Conservation (phyloP, 176 grass and related monocot genomes). For the Areca catechu region DNA sequence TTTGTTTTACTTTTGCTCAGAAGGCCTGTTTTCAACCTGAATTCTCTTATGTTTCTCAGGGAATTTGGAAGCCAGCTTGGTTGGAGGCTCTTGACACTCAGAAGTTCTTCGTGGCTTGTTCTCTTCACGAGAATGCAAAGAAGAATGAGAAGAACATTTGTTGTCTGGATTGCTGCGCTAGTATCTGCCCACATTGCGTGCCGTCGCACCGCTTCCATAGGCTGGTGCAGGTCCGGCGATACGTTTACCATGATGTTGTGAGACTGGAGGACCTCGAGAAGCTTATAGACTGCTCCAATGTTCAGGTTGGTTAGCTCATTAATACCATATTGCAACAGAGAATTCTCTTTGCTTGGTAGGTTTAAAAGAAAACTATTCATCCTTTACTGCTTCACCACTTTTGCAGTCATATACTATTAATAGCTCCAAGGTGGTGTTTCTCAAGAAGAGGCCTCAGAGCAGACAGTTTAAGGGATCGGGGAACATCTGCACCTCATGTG, state of each 20-base stretch:
- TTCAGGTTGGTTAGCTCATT: constrained; percentile 52
- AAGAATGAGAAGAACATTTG: constrained; percentile 98
- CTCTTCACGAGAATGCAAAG: constrained; percentile 68
- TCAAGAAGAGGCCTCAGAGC: constrained; percentile 95
- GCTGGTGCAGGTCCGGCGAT: constrained; percentile 78
- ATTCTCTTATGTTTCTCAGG: constrained; percentile 26
- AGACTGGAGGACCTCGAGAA: constrained; percentile 91
- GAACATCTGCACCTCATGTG: constrained; percentile 89
- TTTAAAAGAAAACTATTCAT: too few relatives aligned
- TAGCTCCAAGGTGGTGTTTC: constrained; percentile 95
- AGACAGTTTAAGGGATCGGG: constrained; percentile 97
- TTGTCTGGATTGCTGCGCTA: constrained; percentile 89
- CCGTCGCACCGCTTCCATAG: constrained; percentile 66
- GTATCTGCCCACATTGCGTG: constrained; percentile 91
- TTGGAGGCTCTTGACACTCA: constrained; percentile 73
- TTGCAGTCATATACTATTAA: constrained; percentile 96
- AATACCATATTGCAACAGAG: too few relatives aligned
- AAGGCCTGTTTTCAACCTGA: constrained; percentile 7
- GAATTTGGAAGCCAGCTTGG: constrained; percentile 88
- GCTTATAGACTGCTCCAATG: constrained; percentile 83
- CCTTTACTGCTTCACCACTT: neutral
- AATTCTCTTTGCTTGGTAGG: too few relatives aligned
- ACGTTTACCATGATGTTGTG: constrained; percentile 83
- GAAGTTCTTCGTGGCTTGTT: constrained; percentile 70
- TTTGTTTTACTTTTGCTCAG: constrained; percentile 12